These are phyloP conservation scores for Erythrophleum fordii DNA, from an alignment of 306 rosid genomes.

Conservation along the genomic window DNA sequence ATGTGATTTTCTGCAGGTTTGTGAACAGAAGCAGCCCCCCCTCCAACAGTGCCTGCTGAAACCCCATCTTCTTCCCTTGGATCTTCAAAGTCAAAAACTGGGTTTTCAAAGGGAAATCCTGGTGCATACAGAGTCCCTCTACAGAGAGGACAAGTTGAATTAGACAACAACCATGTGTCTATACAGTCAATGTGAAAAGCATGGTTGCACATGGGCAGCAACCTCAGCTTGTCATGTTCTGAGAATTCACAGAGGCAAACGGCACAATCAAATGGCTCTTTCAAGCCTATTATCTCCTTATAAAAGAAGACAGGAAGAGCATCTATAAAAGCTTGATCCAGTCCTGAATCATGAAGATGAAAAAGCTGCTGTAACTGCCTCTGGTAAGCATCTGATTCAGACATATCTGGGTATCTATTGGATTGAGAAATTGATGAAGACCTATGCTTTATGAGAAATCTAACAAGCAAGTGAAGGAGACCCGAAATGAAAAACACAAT, in stretches of 20 bases:
- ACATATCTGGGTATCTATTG: conserved; percentile 65
- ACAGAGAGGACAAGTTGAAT: conserved; percentile 95
- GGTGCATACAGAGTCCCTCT: conserved; percentile 72
- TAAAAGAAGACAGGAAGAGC: conserved; percentile 88
- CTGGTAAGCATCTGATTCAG: conserved; percentile 69
- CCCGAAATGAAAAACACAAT: conserved; percentile 75
- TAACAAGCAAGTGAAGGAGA: conserved; percentile 75
- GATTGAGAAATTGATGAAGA: conserved; percentile 64
- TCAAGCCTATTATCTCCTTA: conserved; percentile 71
- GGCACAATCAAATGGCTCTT: conserved; percentile 91
- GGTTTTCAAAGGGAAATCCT: conserved; percentile 67
- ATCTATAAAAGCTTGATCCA: conserved; percentile 88
- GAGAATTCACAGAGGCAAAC: conserved; percentile 90
- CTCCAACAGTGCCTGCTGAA: conserved; percentile 52
- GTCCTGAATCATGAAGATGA: conserved; percentile 91
- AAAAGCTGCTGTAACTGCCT: conserved; percentile 93
- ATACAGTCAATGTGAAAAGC: conserved; percentile 89
- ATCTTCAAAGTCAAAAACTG: conserved; percentile 60
- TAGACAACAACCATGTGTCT: conserved; percentile 88
- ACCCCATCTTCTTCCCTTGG: conserved; percentile 57
- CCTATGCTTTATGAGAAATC: conserved; percentile 64
- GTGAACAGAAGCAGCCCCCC: conserved; percentile 43
- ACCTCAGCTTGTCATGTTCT: conserved; percentile 75
- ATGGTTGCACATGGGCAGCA: conserved; percentile 87
- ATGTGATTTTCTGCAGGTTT: conserved; percentile 65